A percentile compares a stretch with the other conserved stretches of the same genome.
These are phyloP conservation scores for Exophiala aquamarina DNA, from an alignment of 2,329 filamentous ascomycete genomes.

Conservation along the genomic window DNA sequence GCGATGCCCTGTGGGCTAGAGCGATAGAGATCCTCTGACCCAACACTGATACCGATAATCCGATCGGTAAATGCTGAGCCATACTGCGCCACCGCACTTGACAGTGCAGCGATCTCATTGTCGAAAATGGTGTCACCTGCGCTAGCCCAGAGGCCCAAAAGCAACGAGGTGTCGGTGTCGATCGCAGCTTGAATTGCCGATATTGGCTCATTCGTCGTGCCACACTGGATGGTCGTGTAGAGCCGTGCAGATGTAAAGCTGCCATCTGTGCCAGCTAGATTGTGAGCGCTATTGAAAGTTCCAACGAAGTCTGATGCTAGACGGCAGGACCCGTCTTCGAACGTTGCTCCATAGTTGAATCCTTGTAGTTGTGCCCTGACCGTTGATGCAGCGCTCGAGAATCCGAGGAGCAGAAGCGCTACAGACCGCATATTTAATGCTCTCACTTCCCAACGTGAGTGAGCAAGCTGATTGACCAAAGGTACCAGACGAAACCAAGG, in stretches of 20 bases:
- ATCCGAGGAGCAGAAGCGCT: no score
- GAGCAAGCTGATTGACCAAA: no score
- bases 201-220: constrained; percentile 62
- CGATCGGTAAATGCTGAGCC: constrained; percentile 63
- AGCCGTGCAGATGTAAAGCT: constrained; percentile 48
- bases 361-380: constrained; percentile 30
- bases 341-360: constrained; percentile 46
- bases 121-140: constrained; percentile 61
- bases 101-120: constrained; percentile 74
- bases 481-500: no score
- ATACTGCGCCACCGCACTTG: constrained; percentile 66
- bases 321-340: constrained; percentile 32
- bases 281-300: constrained; percentile 46
- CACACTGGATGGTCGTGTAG: constrained; percentile 65
- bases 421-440: no score
- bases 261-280: constrained; percentile 34
- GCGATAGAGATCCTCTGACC: constrained; percentile 68
- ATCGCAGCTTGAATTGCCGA: constrained; percentile 80
- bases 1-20: constrained; percentile 47
- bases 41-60: constrained; percentile 77
- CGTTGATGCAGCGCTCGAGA: neutral
- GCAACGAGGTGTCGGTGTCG: constrained; percentile 70
- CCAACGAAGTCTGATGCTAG: constrained; percentile 42
- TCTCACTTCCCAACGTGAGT: no score
- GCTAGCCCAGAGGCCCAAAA: constrained; percentile 82